These are phyloP conservation scores for Omphalotus olearius DNA, from an alignment of 1,284 basidiomycete species.

Conservation along the genomic window DNA sequence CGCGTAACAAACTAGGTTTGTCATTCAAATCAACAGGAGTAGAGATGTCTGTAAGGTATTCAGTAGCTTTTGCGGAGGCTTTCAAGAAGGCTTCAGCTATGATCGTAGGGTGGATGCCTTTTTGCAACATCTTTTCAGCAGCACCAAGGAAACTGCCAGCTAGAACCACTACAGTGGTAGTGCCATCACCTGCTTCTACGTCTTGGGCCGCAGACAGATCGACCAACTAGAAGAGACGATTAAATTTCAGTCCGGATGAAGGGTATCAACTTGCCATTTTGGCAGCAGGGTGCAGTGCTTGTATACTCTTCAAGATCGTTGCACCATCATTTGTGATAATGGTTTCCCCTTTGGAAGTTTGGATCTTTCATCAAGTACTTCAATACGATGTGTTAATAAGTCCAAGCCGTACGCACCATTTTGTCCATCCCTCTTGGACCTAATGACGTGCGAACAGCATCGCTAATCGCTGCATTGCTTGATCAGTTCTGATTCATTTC, in stretches of 20 bases:
- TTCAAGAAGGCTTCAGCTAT: constrained; percentile 95
- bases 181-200: constrained; percentile 98
- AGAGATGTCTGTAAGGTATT: constrained; percentile 91
- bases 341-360: constrained; percentile 95
- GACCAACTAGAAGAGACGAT: constrained; percentile 55
- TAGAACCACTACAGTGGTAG: constrained; percentile 97
- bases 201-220: constrained; percentile 98
- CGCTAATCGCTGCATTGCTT: constrained; percentile 78
- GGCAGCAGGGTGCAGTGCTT: constrained; percentile 96
- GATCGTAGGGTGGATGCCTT: constrained; percentile 97
- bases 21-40: constrained; percentile 92
- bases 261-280: constrained; percentile 70
- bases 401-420: constrained; percentile 61
- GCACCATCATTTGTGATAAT: constrained; percentile 99
- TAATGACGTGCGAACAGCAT: constrained; percentile 94
- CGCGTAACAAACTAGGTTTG: constrained; percentile 82
- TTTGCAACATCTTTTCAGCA: constrained; percentile 95
- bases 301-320: constrained; percentile 96
- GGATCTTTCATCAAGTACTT: constrained; percentile 61
- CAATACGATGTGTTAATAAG: background rate
- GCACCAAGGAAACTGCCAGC: constrained; percentile 92
- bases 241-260: background rate
- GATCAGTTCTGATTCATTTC: constrained; percentile 15
- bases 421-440: constrained; percentile 99
- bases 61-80: constrained; percentile 90